Conservation (phyloP, 192 early-diverging fungal genomes). For the Pilaira anomala region DNA sequence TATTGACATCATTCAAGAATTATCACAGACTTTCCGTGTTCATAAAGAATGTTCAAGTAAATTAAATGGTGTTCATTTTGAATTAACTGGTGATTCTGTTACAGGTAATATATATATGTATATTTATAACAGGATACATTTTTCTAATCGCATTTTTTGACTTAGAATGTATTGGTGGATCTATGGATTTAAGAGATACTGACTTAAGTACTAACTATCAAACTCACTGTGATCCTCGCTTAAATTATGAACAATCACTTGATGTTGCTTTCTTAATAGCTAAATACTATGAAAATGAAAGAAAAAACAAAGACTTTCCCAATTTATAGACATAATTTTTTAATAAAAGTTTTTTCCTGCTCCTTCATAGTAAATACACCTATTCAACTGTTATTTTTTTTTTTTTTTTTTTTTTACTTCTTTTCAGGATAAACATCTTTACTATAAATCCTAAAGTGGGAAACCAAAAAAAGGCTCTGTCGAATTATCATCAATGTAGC, state of each 20-base stretch:
- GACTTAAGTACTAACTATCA: constrained; percentile 90
- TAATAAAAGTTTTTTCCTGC: no score
- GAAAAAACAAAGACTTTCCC: constrained; percentile 29
- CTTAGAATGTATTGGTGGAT: constrained; percentile 89
- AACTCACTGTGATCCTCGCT: constrained; percentile 93
- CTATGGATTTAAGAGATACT: constrained; percentile 83
- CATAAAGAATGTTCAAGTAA: constrained; percentile 72
- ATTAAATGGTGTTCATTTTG: constrained; percentile 93
- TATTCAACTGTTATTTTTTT: no score
- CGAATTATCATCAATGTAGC: no score
- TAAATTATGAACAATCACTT: constrained; percentile 96
- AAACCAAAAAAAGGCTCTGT: no score
- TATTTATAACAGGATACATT: not conserved
- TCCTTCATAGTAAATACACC: no score
- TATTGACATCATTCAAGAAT: constrained; percentile 84
- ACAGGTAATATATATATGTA: constrained; percentile 53
- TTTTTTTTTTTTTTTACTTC: no score
- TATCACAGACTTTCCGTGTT: constrained; percentile 78
- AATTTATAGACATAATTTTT: not conserved
- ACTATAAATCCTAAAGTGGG: no score
- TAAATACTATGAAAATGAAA: constrained; percentile 72
- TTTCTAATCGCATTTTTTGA: not conserved
- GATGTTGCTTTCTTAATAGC: constrained; percentile 97
- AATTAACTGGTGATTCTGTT: constrained; percentile 95
- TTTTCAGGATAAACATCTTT: no score